Evolutionary conservation across 352 stramenopile species (phyloP), one percentile per base, ranked within the genome.

Genomic region (Peronospora farinosa): DNA sequence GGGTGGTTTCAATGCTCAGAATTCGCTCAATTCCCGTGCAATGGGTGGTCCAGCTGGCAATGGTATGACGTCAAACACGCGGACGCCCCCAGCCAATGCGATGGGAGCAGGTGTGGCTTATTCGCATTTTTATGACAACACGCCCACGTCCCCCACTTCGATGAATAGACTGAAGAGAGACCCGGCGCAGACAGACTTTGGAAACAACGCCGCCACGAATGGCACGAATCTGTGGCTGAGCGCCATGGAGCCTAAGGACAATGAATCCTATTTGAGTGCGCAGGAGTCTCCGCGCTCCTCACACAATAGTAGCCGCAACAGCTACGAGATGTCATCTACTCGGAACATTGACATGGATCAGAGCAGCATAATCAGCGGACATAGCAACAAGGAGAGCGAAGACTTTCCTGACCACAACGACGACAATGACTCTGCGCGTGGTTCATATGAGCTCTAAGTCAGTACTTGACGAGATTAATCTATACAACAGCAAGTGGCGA

Each of bases 181-280:
- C 38, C 57, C 65, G 42, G 47, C 58, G 38, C 51, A 61, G 32
- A 54, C 50, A 25, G 54, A 64, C 38, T 30, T 31, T 16, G 39
- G 35, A 32, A 44, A 54, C 30, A 44, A 60, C 33, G 23, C 12
- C 9, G 31, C 52, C 13, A 53, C 50, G 31, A 83, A 75, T 47
- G 63, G 60, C 57, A 77, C 73, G 15, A 90, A 88, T 67, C 47
- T 88, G 17, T 90, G 79, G 79, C 60, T 90, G 59, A 90, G 77
- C 47, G 79, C 79, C 12, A 90, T 90, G 79, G 79, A 90, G 51
- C 57, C 68, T 43, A 86, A 86, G 69, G 73, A 85, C 33, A 88
- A 88, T 45, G 76, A 88, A 41, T 86, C 63, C 41, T 88, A 71
- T 55, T 46, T 74, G 52, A 83, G 67, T 15, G 75, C 74, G 3